phyloP scores from a whole-genome alignment of 2,329 filamentous ascomycete species.

The Chrysosporium keratinophilum region DNA sequence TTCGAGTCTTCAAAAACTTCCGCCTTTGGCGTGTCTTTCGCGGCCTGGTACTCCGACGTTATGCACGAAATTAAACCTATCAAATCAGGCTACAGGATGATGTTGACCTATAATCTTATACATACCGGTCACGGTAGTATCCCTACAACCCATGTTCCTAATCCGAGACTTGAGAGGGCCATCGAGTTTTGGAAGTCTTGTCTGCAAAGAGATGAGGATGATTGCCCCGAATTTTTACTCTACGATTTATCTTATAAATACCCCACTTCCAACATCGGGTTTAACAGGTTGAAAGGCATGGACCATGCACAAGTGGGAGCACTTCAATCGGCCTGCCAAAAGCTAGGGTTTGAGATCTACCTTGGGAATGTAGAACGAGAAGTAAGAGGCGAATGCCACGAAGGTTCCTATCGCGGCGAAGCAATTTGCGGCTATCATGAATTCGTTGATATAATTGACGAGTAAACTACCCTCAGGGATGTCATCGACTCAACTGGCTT shows the following conservation, averaged over 20 bases:
- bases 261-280: constrained; percentile 18
- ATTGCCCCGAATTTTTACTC: constrained; percentile 16
- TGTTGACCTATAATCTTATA: constrained; percentile 46
- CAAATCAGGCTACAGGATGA: constrained; percentile 40
- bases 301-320: constrained; percentile 16
- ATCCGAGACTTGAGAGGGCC: background rate
- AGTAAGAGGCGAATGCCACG: constrained; percentile 13
- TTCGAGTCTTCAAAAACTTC: constrained; percentile 27
- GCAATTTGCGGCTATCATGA: background rate
- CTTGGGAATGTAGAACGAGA: constrained; percentile 21
- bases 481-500: constrained; percentile 12
- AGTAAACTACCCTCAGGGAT: background rate
- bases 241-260: constrained; percentile 22
- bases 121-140: constrained; percentile 14
- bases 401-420: constrained; percentile 3
- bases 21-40: constrained; percentile 19
- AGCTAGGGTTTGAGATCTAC: constrained; percentile 19
- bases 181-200: constrained; percentile 11
- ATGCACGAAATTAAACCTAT: constrained; percentile 43
- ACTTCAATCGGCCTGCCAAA: constrained; percentile 17
- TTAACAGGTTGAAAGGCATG: constrained; percentile 19
- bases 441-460: constrained; percentile 4
- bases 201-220: background rate
- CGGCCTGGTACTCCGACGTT: constrained; percentile 44
- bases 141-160: constrained; percentile 1